Base-by-base conservation (phyloP, 2,329 filamentous ascomycete species). In the Botrytis byssoidea region DNA sequence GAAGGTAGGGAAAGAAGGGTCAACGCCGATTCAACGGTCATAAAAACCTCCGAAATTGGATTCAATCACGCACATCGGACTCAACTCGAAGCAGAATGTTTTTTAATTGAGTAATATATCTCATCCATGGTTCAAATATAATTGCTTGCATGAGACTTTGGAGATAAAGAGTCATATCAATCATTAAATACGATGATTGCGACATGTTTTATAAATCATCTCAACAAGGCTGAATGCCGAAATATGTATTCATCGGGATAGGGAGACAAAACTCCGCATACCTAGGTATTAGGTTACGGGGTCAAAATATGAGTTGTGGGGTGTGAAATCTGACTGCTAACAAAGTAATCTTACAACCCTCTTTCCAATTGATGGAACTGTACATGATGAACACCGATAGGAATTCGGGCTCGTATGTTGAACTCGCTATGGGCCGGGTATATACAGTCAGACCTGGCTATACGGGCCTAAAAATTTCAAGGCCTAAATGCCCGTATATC, bases 201-300 rank as follows among this genome's bases (percentile, higher is more conserved):
- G 61, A 64, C 61, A 64, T 64, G 37, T 29, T 40, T 64, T 42
- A 18, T 64, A 10, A 10, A 64, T 64, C 40, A 65, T 65, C 32
- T 46, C 61, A 44, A 32, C 61, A 65, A 65, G 61, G 61, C 40
- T 65, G 61, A 65, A 18, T 65, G n/a, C 61, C 61, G 16, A 46
- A 65, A 22, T 29, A 29, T 57, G n/a, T 29, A 32, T 29, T 65
- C 40, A 6, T 42, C 61, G n/a, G 61, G 3, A 22, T 65, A 46
- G 22, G n/a, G 40, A n/a, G 61, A 16, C 8, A 10, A 60, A 44
- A 64, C 25, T 42, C 16, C 35, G 22, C 9, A 46, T 65, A 29
- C 1, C n/a, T 37, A 37, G 35, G 35, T 8, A 37, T 10, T 10
- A 55, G 51, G 14, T 29, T 14, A 65, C 25, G 61, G 25, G 25